These are phyloP conservation scores for Coniochaeta sp. DNA, from an alignment of 2,329 filamentous ascomycete species.

Conservation along the genomic window DNA sequence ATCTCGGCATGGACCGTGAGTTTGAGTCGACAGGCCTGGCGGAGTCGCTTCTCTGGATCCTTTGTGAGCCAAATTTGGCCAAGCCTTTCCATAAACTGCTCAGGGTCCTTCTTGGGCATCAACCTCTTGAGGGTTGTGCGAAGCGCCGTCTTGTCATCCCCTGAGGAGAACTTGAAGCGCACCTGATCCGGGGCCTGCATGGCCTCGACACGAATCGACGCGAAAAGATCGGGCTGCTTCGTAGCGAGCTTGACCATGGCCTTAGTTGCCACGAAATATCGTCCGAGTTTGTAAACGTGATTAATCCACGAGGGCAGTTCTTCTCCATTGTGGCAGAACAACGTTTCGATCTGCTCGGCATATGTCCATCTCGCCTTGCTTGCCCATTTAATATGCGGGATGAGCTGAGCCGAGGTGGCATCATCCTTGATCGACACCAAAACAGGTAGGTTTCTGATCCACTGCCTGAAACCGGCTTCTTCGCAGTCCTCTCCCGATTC, in stretches of 20 bases:
- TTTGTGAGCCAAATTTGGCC: background rate
- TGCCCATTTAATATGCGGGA: conserved; percentile 9
- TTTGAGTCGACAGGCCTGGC: conserved; percentile 8
- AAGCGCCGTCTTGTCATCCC: background rate
- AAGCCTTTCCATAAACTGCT: background rate
- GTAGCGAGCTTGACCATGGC: conserved; percentile 10
- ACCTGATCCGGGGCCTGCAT: conserved; percentile 8
- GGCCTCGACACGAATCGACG: conserved; percentile 8
- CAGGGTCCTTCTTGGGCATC: background rate
- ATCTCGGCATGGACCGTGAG: conserved; percentile 17
- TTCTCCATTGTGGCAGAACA: conserved; percentile 4
- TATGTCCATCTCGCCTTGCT: conserved; percentile 10
- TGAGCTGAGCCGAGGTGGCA: background rate
- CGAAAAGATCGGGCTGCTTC: conserved; percentile 9
- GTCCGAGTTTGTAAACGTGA: conserved; percentile 11
- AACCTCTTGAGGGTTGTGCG: background rate
- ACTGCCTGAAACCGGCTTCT: background rate
- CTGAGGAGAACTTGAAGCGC: background rate
- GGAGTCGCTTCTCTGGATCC: conserved; percentile 9
- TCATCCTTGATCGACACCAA: background rate
- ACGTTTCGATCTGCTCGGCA: conserved; percentile 8
- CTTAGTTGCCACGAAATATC: conserved; percentile 11
- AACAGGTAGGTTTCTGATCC: background rate
- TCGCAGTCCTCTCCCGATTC: background rate
- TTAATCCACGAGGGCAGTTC: conserved; percentile 9